Evolutionary conservation across 345 rosid genomes (phyloP).

Genomic region (Punica granatum): DNA sequence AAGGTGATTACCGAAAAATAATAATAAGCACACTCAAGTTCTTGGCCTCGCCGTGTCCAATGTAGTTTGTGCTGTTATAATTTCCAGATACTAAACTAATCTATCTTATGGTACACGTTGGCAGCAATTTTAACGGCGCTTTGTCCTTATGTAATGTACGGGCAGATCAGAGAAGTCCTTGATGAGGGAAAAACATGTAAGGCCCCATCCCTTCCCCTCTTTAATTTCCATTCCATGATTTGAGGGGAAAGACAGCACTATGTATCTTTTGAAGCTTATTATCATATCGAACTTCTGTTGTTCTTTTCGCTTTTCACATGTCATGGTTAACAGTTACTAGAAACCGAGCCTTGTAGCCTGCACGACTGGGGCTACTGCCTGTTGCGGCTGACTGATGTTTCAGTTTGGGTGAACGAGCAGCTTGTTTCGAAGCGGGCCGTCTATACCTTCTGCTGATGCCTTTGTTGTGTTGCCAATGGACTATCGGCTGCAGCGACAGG

Average conservation of each 20-base stretch:
- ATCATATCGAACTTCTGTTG: too few relatives aligned
- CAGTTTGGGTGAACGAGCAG: background rate
- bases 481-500: slow-evolving; percentile 29
- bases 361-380: background rate
- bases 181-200: slow-evolving; percentile 31
- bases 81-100: background rate
- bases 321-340: too few relatives aligned
- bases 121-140: slow-evolving; percentile 31
- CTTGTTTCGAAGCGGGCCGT: slow-evolving; percentile 2
- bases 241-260: too few relatives aligned
- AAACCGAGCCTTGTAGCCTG: too few relatives aligned
- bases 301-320: too few relatives aligned
- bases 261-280: background rate
- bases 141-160: slow-evolving; percentile 31
- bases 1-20: too few relatives aligned
- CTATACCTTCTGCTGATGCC: slow-evolving; percentile 29
- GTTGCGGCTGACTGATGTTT: background rate
- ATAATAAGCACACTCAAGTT: too few relatives aligned
- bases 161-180: slow-evolving; percentile 31
- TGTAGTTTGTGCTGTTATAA: too few relatives aligned
- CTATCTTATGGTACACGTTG: slow-evolving; percentile 5
- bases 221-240: too few relatives aligned
- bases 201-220: too few relatives aligned
- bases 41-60: too few relatives aligned
- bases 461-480: slow-evolving; percentile 29